Conservation (phyloP, 768 basidiomycete species). For the Termitomyces sp. region DNA sequence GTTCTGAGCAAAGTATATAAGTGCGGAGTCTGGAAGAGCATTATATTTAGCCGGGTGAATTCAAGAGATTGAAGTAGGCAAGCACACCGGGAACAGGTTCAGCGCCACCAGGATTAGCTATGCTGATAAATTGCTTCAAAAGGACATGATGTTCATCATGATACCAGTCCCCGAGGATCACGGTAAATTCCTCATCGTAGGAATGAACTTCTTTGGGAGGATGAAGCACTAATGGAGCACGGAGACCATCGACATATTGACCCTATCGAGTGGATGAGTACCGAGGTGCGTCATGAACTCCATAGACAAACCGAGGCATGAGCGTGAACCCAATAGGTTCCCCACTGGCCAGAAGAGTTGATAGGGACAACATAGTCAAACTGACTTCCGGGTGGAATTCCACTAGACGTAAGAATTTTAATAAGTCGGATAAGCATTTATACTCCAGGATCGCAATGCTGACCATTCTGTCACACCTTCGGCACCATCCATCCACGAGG, state of each 20-base stretch:
- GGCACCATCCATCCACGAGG: constrained; percentile 90
- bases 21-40: constrained; percentile 53
- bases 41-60: neutral
- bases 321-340: constrained; percentile 80
- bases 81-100: constrained; percentile 82
- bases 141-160: constrained; percentile 69
- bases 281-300: neutral
- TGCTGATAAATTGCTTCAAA: constrained; percentile 61
- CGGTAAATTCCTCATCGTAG: constrained; percentile 90
- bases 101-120: constrained; percentile 75
- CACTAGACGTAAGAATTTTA: constrained; percentile 41
- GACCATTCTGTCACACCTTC: constrained; percentile 81
- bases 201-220: constrained; percentile 57
- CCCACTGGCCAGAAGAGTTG: constrained; percentile 65
- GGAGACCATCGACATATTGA: constrained; percentile 91
- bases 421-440: too few relatives aligned
- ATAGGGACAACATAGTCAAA: constrained; percentile 77
- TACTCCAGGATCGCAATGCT: neutral
- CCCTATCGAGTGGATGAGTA: constrained; percentile 39
- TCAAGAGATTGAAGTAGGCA: neutral
- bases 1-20: constrained; percentile 84
- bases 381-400: constrained; percentile 69
- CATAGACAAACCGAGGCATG: constrained; percentile 47
- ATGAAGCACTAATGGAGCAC: constrained; percentile 82
- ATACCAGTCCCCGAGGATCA: constrained; percentile 92